Evolutionary conservation across 345 rosid genomes (phyloP), one percentile per base, ranked within the genome.

Genomic region (Anacardium occidentale): DNA sequence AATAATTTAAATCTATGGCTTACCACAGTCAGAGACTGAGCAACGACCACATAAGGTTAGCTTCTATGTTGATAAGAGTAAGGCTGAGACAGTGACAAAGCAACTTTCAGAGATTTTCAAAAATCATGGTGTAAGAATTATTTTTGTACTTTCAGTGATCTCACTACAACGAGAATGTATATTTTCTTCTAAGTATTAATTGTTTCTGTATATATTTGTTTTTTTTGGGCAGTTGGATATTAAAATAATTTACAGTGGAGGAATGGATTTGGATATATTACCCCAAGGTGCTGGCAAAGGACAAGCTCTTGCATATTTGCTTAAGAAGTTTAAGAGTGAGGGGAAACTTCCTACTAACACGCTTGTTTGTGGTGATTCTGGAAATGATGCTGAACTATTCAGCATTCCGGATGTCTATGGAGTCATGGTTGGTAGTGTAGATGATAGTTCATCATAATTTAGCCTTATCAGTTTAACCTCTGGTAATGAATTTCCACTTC

Each of bases 261-360:
- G 98, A 58, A 88, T 90, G 88, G 99, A 92, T 79, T 83, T 95
- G 80, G 99, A 92, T 78, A 89, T 95, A 64, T 84, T 95, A 63
- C 92, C 98, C 54, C 92, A 87, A 88, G 96, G 97, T 82, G 98
- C 97, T 21, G 99, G 99, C 37, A 95, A 95, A 85, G 99, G 99
- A 71, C 97, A 92, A 82, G 99, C 98, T 56, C 97, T 92, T 69
- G 94, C 97, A 0, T 95, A 91, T 82, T 82, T 95, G 75, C 88
- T 85, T 13, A 80, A 83, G 82, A 91, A 95, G 81, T 87, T 95
- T 22, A 88, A 85, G 79, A 59, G 77, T 64, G 93, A 85, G 76
- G 87, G 94, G 75, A 88, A 85, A 73, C 80, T 83, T 59, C 99
- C 99, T 54, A 52, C 25, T n/a, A 91, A 85, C 71, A 95, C 98